A percentile compares a stretch with the other conserved stretches of the same genome.
Evolutionary conservation across 768 basidiomycete species (phyloP).

Genomic region (Grammothele lineata): DNA sequence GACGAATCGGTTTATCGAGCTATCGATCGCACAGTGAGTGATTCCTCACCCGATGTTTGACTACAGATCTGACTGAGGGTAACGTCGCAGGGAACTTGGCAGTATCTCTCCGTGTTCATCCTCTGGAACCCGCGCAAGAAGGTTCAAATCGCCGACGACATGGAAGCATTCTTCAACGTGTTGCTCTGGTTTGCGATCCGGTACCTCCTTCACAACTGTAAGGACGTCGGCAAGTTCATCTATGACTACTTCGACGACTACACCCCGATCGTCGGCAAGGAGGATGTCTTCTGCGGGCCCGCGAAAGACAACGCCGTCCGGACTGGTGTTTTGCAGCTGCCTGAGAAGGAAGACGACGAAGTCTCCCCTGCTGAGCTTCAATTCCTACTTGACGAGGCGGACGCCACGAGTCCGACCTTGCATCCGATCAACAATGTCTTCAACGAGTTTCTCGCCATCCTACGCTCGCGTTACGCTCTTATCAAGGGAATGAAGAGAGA

Average conservation of each 20-base stretch:
- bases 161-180: constrained; percentile 8
- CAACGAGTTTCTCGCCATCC: background rate
- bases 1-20: background rate
- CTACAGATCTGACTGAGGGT: background rate
- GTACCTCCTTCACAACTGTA: background rate
- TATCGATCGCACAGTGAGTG: constrained; percentile 1
- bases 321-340: background rate
- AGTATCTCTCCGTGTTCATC: constrained; percentile 1
- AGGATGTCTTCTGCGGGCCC: background rate
- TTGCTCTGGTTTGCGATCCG: constrained; percentile 5
- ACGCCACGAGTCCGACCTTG: background rate
- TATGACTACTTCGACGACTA: constrained; percentile 2
- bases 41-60: background rate
- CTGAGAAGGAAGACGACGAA: background rate
- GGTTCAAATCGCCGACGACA: background rate
- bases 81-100: constrained; percentile 5
- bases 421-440: background rate
- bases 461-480: background rate
- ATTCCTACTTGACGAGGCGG: background rate
- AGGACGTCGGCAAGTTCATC: background rate
- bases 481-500: background rate
- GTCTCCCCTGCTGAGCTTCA: background rate
- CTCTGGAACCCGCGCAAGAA: background rate
- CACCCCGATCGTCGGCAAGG: background rate
- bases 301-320: background rate